phyloP scores from a whole-genome alignment of 345 rosid genomes.

The Leavenworthia alabamica region DNA sequence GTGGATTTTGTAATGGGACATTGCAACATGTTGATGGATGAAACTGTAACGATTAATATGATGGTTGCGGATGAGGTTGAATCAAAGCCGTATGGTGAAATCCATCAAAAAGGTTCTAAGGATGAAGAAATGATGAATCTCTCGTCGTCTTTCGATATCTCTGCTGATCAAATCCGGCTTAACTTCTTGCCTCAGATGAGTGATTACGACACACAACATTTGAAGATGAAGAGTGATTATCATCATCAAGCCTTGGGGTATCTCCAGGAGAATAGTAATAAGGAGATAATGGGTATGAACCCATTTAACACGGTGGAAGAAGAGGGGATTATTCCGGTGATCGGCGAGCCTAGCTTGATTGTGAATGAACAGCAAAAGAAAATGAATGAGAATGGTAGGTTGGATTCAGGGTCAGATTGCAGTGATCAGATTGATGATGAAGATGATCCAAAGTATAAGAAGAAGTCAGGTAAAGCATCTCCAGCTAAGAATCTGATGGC shows the following conservation, averaged over 20 bases:
- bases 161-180: slow-evolving; percentile 38
- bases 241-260: slow-evolving; percentile 27
- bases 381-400: slow-evolving; percentile 41
- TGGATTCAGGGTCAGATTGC: slow-evolving; percentile 65
- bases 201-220: slow-evolving; percentile 27
- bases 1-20: slow-evolving; percentile 56
- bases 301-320: slow-evolving; percentile 20
- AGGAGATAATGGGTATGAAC: slow-evolving; percentile 32
- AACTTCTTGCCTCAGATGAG: slow-evolving; percentile 44
- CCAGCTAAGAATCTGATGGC: slow-evolving; percentile 78
- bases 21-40: slow-evolving; percentile 45
- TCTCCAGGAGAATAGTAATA: slow-evolving; percentile 22
- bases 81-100: slow-evolving; percentile 29
- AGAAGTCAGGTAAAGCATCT: slow-evolving; percentile 46
- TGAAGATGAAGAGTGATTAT: slow-evolving; percentile 33
- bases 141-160: slow-evolving; percentile 37
- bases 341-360: slow-evolving; percentile 36
- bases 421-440: slow-evolving; percentile 78
- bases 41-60: slow-evolving; percentile 29
- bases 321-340: slow-evolving; percentile 33
- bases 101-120: slow-evolving; percentile 24
- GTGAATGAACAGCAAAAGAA: slow-evolving; percentile 40
- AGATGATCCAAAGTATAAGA: slow-evolving; percentile 41
- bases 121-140: slow-evolving; percentile 35
- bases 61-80: slow-evolving; percentile 28